Base-by-base conservation (phyloP, 768 basidiomycete species). In the Boletus pseudopeckii region DNA sequence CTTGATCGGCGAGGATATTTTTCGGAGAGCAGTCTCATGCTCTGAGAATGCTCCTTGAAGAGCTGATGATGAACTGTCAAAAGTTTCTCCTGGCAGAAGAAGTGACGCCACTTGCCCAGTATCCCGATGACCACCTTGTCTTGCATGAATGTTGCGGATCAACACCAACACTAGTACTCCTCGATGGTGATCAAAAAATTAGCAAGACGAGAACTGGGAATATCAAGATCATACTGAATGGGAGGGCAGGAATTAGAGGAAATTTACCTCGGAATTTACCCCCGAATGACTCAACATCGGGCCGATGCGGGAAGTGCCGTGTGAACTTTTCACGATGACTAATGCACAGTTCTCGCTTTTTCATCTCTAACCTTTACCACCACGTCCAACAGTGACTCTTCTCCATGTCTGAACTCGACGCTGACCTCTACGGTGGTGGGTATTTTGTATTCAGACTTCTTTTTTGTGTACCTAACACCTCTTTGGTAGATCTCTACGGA, bases 41-140 rank as follows among this genome's bases (percentile, higher is more conserved):
- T 98, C 95, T 15, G 80, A 77, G 68, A 98, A 97, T 9, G 93
- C 93, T 41, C 95, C 95, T 69, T 97, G 95, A 38, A 98, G 79
- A 36, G 95, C 95, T 92, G 64, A 24, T 33, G 32, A 37, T 28
- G 18, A 24, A 17, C 14, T n/a, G 34, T 58, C 49, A 52, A 43
- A 13, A 2, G 30, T 34, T 14, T 36, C 47, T 26, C 39, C 22
- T 28, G 11, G 41, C 4, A 15, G 17, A 46, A 8, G 5, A 18
- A 38, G 26, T 10, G 8, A 33, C 1, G 10, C 20, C 40, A 61
- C 74, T 67, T 65, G 77, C 82, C 82, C 40, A 84, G 74, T 55
- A 84, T 79, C 15, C 82, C 82, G 46, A 84, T 71, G 43, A 69
- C 61, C n/a, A 56, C 55, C 34, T 55, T 57, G 6, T 38, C 54